Evolutionary conservation across 2,329 filamentous ascomycete genomes (phyloP).

Genomic region (Cryphonectria nitschkei): DNA sequence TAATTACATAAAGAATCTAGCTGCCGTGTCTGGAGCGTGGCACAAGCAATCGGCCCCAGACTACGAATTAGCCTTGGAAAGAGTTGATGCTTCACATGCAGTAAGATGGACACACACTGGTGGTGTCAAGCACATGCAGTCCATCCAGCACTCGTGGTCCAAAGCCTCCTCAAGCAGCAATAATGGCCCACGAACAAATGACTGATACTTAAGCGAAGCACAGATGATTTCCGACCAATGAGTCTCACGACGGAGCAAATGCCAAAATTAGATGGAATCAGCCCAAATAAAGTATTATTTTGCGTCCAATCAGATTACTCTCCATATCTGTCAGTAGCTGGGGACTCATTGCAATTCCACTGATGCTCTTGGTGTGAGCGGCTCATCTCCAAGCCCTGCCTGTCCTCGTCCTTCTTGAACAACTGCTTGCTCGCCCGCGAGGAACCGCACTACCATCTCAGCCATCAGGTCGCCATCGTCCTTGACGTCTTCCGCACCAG

Average conservation of each 20-base stretch:
- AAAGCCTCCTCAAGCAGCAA: no score
- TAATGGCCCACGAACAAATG: no score
- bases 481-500: neutral
- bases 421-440: neutral
- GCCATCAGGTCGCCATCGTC: constrained; percentile 18
- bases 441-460: constrained; percentile 20
- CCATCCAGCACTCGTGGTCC: no score
- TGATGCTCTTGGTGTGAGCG: constrained; percentile 11
- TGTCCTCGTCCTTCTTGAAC: neutral
- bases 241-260: no score
- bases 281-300: no score
- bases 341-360: neutral
- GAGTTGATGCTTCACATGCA: neutral
- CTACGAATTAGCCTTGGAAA: neutral
- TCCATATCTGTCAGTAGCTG: neutral
- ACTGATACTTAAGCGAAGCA: no score
- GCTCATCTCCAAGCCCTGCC: neutral
- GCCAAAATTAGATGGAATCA: no score
- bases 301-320: neutral
- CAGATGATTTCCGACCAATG: no score
- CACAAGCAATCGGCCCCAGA: neutral
- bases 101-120: neutral
- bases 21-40: neutral
- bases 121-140: neutral
- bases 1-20: no score